Conservation (phyloP, 2,329 filamentous ascomycete genomes). For the Paecilomyces sp. region DNA sequence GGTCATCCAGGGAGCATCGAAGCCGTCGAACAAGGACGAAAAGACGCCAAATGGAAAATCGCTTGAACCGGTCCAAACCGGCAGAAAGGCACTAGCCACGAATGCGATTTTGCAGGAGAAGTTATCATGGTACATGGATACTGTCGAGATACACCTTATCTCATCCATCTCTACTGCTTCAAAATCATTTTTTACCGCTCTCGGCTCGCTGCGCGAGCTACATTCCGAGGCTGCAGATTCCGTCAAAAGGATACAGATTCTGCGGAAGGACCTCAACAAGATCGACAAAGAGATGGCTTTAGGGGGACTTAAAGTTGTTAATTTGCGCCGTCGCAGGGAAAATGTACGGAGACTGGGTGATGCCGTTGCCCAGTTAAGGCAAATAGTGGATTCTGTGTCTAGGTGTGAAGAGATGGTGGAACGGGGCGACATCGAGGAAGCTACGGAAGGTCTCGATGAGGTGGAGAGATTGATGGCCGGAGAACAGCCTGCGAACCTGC, state of each 20-base stretch:
- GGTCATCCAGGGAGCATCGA: constrained; percentile 66
- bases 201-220: constrained; percentile 83
- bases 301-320: constrained; percentile 76
- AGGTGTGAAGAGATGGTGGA: constrained; percentile 77
- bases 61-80: constrained; percentile 47
- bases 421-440: constrained; percentile 72
- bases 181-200: constrained; percentile 88
- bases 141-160: constrained; percentile 93
- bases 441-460: constrained; percentile 67
- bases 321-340: constrained; percentile 71
- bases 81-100: constrained; percentile 80
- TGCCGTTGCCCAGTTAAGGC: constrained; percentile 73
- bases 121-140: constrained; percentile 99
- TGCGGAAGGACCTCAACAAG: constrained; percentile 70
- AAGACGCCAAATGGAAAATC: constrained; percentile 51
- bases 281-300: constrained; percentile 83
- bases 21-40: constrained; percentile 46
- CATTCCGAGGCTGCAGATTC: constrained; percentile 90
- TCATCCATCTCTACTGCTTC: constrained; percentile 94
- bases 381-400: constrained; percentile 67
- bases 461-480: constrained; percentile 78
- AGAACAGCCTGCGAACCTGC: constrained; percentile 40
- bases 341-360: constrained; percentile 78
- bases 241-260: constrained; percentile 72
- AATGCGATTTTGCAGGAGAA: constrained; percentile 98